phyloP scores from a whole-genome alignment of 805 yeast genomes.

The Dipodascus geniculatus region DNA sequence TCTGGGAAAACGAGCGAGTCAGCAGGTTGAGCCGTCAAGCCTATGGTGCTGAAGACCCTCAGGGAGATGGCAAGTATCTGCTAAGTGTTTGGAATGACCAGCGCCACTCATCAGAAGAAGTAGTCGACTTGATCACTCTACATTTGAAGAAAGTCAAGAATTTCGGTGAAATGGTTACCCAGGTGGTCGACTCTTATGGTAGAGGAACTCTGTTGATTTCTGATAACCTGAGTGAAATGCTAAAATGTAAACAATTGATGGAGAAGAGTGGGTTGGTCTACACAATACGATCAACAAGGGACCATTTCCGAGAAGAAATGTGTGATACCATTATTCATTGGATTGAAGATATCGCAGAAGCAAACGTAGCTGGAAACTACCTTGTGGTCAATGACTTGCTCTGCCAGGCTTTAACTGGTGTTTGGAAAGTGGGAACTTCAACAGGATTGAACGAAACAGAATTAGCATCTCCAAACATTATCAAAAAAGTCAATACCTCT shows the following conservation, averaged over 20 bases:
- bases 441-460: slow-evolving; percentile 1
- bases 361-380: slow-evolving; percentile 41
- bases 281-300: slow-evolving; percentile 55
- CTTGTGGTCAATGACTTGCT: slow-evolving; percentile 36
- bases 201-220: slow-evolving; percentile 59
- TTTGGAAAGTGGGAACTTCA: slow-evolving; percentile 47
- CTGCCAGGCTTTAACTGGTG: slow-evolving; percentile 45
- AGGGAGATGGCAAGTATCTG: slow-evolving; percentile 37
- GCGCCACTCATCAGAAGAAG: slow-evolving; percentile 62
- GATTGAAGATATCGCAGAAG: slow-evolving; percentile 46
- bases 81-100: slow-evolving; percentile 70
- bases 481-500: neutral
- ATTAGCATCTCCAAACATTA: neutral
- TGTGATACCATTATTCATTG: slow-evolving; percentile 59
- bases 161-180: slow-evolving; percentile 64
- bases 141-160: slow-evolving; percentile 53
- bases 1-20: slow-evolving; percentile 22
- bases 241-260: slow-evolving; percentile 43
- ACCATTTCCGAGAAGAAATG: slow-evolving; percentile 70
- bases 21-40: slow-evolving; percentile 29
- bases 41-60: slow-evolving; percentile 35
- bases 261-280: slow-evolving; percentile 55
- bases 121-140: slow-evolving; percentile 47
- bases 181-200: slow-evolving; percentile 50
- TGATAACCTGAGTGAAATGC: slow-evolving; percentile 35